These are phyloP conservation scores for Quercus wislizeni DNA, from an alignment of 306 rosid species.

Conservation along the genomic window DNA sequence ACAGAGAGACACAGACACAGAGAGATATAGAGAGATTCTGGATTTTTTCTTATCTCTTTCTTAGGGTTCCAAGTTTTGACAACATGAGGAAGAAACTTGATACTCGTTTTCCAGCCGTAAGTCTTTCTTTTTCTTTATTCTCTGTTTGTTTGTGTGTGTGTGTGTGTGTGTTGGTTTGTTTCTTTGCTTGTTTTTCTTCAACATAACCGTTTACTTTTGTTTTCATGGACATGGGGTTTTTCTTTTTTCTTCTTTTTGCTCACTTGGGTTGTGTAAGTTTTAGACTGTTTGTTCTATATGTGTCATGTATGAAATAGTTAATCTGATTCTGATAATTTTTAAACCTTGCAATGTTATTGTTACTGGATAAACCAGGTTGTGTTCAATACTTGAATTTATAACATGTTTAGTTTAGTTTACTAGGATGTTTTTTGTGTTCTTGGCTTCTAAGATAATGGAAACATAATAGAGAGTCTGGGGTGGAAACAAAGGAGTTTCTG, in stretches of 20 bases:
- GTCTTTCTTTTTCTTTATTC: conserved; percentile 1
- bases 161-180: background rate
- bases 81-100: conserved; percentile 70
- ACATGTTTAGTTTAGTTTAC: background rate
- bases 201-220: background rate
- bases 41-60: background rate
- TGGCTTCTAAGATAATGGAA: background rate
- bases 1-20: too few species aligned
- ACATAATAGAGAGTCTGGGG: background rate
- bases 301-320: background rate
- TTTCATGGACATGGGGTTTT: background rate
- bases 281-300: background rate
- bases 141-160: too few species aligned
- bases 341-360: background rate
- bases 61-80: conserved; percentile 15
- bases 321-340: background rate
- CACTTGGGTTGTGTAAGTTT: background rate
- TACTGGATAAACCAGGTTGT: background rate
- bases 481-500: background rate
- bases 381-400: background rate
- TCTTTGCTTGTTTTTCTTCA: background rate
- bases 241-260: background rate
- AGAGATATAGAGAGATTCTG: background rate
- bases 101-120: conserved; percentile 78
- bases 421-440: background rate